phyloP scores from a whole-genome alignment of 768 basidiomycete species.

The Fistulinella prunicolor region DNA sequence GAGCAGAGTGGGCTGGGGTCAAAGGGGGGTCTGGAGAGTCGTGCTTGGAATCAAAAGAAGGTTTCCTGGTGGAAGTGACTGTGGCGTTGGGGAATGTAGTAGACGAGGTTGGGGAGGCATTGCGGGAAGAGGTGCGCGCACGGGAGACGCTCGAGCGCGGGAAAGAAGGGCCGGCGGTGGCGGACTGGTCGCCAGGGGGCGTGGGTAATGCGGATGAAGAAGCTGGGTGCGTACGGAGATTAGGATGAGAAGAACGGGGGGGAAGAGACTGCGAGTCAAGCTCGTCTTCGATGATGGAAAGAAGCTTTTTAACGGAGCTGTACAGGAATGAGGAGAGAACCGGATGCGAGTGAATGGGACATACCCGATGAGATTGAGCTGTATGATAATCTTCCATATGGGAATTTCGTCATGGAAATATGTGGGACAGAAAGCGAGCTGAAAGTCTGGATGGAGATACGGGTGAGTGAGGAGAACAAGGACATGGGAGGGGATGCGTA shows the following conservation, averaged over 20 bases:
- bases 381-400: conserved; percentile 63
- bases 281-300: conserved; percentile 50
- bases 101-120: not conserved
- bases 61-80: not conserved
- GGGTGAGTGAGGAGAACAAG: not conserved
- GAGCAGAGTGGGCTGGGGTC: conserved; percentile 20
- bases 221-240: conserved; percentile 29
- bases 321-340: not conserved
- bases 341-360: not conserved
- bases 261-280: conserved; percentile 31
- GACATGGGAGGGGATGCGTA: not conserved
- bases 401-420: conserved; percentile 56
- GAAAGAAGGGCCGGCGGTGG: not conserved
- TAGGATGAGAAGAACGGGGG: conserved; percentile 1
- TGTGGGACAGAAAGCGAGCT: conserved; percentile 59
- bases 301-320: conserved; percentile 57
- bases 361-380: conserved; percentile 67
- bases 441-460: conserved; percentile 49
- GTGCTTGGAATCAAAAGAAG: not conserved
- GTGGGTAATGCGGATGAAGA: conserved; percentile 12
- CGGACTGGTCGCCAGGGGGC: not conserved
- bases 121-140: not conserved
- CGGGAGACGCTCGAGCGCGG: not conserved
- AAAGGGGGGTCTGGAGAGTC: conserved; percentile 16
- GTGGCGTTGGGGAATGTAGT: not conserved